phyloP scores from a whole-genome alignment of 768 basidiomycete genomes.

The Xerocomus spinulosus region DNA sequence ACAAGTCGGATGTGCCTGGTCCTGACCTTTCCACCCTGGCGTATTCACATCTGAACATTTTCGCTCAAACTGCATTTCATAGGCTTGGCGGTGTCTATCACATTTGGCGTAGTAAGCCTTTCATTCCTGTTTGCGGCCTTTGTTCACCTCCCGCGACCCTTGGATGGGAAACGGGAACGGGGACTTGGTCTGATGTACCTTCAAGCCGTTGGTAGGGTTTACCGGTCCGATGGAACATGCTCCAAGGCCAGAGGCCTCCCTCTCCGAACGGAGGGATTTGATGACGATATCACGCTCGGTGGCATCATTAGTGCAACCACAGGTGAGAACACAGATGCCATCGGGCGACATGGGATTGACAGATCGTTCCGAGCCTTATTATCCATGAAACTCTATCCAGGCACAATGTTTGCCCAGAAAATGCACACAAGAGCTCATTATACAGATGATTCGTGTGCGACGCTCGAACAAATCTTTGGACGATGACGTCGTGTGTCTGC shows the following conservation, averaged over 20 bases:
- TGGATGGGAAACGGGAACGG: conserved; percentile 14
- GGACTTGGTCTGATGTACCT: background rate
- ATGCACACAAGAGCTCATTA: background rate
- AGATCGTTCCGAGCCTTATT: background rate
- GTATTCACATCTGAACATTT: background rate
- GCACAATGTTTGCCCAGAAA: background rate
- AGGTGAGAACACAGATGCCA: conserved; percentile 6
- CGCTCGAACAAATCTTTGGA: conserved; percentile 1
- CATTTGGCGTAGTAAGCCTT: background rate
- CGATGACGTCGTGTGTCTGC: no score
- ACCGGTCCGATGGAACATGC: conserved; percentile 9
- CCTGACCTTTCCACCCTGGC: conserved; percentile 3
- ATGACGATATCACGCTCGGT: conserved; percentile 8
- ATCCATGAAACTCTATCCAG: conserved; percentile 1
- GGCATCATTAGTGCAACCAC: conserved; percentile 6
- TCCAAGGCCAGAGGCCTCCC: conserved; percentile 1
- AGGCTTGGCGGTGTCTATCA: background rate
- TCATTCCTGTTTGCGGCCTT: background rate
- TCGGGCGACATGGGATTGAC: conserved; percentile 1
- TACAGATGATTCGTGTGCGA: background rate
- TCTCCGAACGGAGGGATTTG: background rate
- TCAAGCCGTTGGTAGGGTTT: background rate
- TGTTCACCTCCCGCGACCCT: conserved; percentile 14
- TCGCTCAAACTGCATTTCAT: background rate
- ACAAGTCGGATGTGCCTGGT: conserved; percentile 16